Percentiles rank a stretch among this genome's conserved stretches.
Evolutionary conservation across 768 basidiomycete genomes (phyloP).

Genomic region (Dacryopinax spathularia): DNA sequence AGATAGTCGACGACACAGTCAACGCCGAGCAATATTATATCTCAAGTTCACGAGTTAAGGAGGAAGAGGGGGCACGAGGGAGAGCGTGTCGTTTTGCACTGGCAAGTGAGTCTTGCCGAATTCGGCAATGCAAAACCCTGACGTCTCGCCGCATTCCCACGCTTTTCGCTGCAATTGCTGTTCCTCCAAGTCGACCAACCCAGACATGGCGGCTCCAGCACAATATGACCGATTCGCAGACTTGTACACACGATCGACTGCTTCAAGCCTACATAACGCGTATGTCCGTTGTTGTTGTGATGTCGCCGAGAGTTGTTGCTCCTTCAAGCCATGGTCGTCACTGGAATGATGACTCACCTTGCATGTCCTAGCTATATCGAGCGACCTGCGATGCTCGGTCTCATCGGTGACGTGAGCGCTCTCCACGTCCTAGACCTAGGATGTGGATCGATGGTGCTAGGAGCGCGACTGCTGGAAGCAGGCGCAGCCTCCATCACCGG

Average conservation of each 20-base stretch:
- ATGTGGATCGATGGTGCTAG: not conserved
- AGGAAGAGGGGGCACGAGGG: no score
- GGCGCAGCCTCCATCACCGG: conserved; percentile 2
- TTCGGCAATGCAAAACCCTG: no score
- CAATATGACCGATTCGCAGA: not conserved
- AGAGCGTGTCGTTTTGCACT: no score
- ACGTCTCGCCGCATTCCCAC: not conserved
- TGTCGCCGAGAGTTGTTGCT: not conserved
- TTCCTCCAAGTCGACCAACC: not conserved
- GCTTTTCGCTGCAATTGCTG: not conserved
- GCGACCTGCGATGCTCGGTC: not conserved
- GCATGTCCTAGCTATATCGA: not conserved
- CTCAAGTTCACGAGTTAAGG: no score
- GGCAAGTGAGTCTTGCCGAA: no score
- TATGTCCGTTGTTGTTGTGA: not conserved
- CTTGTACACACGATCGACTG: not conserved
- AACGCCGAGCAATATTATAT: no score
- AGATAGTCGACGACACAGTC: no score
- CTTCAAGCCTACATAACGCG: not conserved
- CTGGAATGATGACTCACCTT: not conserved
- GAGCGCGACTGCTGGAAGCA: not conserved
- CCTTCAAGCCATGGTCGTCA: not conserved
- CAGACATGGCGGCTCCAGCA: not conserved
- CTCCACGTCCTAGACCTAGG: not conserved
- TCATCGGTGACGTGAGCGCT: not conserved